phyloP scores from a whole-genome alignment of 2,329 filamentous ascomycete species.

The Botryotinia convoluta region DNA sequence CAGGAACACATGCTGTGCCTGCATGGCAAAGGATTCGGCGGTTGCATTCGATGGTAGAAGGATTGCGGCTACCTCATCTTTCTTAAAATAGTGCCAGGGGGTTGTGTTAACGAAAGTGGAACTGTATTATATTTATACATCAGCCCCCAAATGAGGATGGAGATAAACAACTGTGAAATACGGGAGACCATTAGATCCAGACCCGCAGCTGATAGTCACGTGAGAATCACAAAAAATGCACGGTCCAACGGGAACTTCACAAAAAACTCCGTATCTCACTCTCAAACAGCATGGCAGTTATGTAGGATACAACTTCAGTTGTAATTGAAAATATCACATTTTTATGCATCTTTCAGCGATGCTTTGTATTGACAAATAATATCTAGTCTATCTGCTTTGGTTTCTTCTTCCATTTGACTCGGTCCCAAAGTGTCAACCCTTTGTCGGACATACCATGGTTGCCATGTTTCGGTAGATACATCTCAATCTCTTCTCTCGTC shows the following conservation, averaged over 20 bases:
- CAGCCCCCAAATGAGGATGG: slow-evolving; percentile 7
- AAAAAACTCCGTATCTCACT: not conserved
- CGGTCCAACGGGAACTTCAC: not conserved
- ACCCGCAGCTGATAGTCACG: not conserved
- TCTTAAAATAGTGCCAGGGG: slow-evolving; percentile 17
- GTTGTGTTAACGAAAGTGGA: not conserved
- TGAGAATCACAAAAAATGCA: not conserved
- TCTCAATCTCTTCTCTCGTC: slow-evolving; percentile 10
- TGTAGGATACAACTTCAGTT: too few species aligned
- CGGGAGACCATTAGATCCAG: not conserved
- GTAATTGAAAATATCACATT: not conserved
- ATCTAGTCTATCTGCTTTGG: not conserved
- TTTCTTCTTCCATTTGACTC: slow-evolving; percentile 7
- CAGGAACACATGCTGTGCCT: not conserved
- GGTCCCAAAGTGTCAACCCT: slow-evolving; percentile 15
- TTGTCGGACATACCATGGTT: not conserved
- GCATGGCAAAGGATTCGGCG: slow-evolving; percentile 14
- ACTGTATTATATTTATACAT: slow-evolving; percentile 1
- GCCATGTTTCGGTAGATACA: slow-evolving; percentile 2
- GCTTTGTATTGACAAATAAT: too few species aligned
- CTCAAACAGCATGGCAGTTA: not conserved
- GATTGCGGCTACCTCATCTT: slow-evolving; percentile 8
- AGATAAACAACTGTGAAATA: not conserved
- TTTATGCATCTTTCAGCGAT: too few species aligned
- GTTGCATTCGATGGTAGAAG: slow-evolving; percentile 7